A percentile compares a stretch with the other conserved stretches of the same genome.
These are phyloP conservation scores for Trichoderma afroharzianum DNA, from an alignment of 2,329 filamentous ascomycete genomes.

Conservation along the genomic window DNA sequence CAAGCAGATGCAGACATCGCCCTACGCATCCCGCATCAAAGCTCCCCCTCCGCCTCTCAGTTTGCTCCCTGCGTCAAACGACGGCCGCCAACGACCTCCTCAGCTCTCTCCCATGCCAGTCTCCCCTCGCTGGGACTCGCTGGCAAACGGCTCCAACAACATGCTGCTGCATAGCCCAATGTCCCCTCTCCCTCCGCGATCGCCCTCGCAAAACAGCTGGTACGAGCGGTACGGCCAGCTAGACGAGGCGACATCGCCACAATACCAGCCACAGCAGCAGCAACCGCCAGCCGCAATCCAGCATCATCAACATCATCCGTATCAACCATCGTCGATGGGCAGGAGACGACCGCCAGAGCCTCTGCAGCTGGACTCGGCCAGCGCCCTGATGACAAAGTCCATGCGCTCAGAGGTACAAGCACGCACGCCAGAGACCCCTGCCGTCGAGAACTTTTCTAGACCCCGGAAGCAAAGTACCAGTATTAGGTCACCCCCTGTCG, in stretches of 20 bases:
- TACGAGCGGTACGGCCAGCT: constrained; percentile 18
- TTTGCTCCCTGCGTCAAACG: not conserved
- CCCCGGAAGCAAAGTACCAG: constrained; percentile 48
- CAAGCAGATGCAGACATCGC: constrained; percentile 23
- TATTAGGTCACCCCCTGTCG: constrained; percentile 41
- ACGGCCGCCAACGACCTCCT: constrained; percentile 8
- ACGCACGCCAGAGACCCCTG: constrained; percentile 35
- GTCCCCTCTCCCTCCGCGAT: constrained; percentile 17
- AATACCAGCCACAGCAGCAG: constrained; percentile 25
- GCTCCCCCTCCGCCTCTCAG: constrained; percentile 18
- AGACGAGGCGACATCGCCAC: constrained; percentile 21
- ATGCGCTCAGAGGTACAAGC: constrained; percentile 34
- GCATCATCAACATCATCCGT: constrained; percentile 13
- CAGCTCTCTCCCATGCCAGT: constrained; percentile 35
- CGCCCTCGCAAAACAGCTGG: constrained; percentile 13
- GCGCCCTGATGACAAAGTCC: constrained; percentile 29
- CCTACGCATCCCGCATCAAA: constrained; percentile 25
- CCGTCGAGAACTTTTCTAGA: constrained; percentile 57
- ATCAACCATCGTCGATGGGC: constrained; percentile 12
- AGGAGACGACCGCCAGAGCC: constrained; percentile 30
- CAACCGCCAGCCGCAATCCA: constrained; percentile 3
- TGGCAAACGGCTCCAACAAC: constrained; percentile 29
- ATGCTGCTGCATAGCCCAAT: constrained; percentile 25
- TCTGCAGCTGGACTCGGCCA: constrained; percentile 14
- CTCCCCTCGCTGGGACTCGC: constrained; percentile 45